Evolutionary conservation across 345 rosid genomes (phyloP).

Genomic region (Bretschneidera sinensis): DNA sequence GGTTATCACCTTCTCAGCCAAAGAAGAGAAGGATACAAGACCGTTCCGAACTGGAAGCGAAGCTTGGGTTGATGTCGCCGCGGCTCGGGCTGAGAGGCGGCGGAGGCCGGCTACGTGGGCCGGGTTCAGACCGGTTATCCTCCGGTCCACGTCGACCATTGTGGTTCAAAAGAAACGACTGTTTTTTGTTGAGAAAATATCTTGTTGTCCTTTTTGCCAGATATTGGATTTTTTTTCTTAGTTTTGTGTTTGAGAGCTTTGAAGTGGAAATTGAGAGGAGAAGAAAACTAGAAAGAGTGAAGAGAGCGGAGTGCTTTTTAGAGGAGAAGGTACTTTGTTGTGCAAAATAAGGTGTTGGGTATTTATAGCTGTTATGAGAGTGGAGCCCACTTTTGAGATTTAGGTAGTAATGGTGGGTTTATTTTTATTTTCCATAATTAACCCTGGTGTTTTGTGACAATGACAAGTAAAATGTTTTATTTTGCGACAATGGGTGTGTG

Average conservation of each 20-base stretch:
- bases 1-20: slow-evolving; percentile 70
- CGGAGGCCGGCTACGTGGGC: slow-evolving; percentile 90
- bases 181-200: too few species aligned
- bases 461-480: neutral
- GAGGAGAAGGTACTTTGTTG: neutral
- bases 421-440: neutral
- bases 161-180: neutral
- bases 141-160: slow-evolving; percentile 99
- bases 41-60: slow-evolving; percentile 53
- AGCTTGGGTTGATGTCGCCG: slow-evolving; percentile 52
- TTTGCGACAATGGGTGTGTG: neutral
- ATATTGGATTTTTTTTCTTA: too few species aligned
- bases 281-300: slow-evolving; percentile 17
- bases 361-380: slow-evolving; percentile 35
- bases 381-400: slow-evolving; percentile 31
- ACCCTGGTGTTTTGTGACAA: neutral
- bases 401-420: neutral
- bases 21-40: slow-evolving; percentile 61
- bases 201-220: too few species aligned
- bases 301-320: slow-evolving; percentile 2
- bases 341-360: neutral
- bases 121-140: slow-evolving; percentile 85
- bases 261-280: neutral
- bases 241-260: too few species aligned
- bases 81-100: slow-evolving; percentile 89